Evolutionary conservation across 768 basidiomycete species (phyloP).

Genomic region (Russula sp.): DNA sequence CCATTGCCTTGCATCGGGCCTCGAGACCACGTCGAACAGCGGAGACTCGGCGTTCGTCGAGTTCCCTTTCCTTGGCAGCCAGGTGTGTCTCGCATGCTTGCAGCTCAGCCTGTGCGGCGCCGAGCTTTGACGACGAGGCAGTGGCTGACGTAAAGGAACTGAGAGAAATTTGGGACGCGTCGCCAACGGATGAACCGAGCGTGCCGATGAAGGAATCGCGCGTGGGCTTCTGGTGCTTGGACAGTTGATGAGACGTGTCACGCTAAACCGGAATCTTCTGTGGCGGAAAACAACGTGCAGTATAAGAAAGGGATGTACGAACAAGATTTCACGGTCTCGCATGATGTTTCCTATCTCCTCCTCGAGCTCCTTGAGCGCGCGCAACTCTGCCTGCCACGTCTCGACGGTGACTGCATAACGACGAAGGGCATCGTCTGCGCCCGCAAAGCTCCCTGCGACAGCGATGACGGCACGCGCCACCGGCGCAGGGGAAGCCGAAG

Average conservation of each 20-base stretch:
- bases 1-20: slow-evolving; percentile 59
- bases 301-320: slow-evolving; percentile 4
- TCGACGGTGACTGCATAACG: slow-evolving; percentile 61
- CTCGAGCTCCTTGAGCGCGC: slow-evolving; percentile 60
- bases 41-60: slow-evolving; percentile 50
- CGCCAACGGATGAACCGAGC: slow-evolving; percentile 48
- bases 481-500: slow-evolving; percentile 58
- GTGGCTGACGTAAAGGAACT: slow-evolving; percentile 24
- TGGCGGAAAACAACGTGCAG: not conserved
- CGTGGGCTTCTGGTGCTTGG: slow-evolving; percentile 53
- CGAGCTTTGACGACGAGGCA: slow-evolving; percentile 45
- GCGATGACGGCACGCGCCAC: slow-evolving; percentile 50
- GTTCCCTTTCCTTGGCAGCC: slow-evolving; percentile 63
- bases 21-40: slow-evolving; percentile 62
- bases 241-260: slow-evolving; percentile 78
- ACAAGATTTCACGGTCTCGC: slow-evolving; percentile 81
- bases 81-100: slow-evolving; percentile 81
- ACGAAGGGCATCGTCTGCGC: slow-evolving; percentile 66
- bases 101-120: slow-evolving; percentile 67
- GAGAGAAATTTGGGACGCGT: slow-evolving; percentile 28
- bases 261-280: slow-evolving; percentile 42
- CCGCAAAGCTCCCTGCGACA: slow-evolving; percentile 56
- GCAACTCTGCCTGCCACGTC: slow-evolving; percentile 60
- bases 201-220: slow-evolving; percentile 38
- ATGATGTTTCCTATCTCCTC: slow-evolving; percentile 69